Conservation (phyloP, 371 early-diverging fungal species). For the Lichtheimia ornata region DNA sequence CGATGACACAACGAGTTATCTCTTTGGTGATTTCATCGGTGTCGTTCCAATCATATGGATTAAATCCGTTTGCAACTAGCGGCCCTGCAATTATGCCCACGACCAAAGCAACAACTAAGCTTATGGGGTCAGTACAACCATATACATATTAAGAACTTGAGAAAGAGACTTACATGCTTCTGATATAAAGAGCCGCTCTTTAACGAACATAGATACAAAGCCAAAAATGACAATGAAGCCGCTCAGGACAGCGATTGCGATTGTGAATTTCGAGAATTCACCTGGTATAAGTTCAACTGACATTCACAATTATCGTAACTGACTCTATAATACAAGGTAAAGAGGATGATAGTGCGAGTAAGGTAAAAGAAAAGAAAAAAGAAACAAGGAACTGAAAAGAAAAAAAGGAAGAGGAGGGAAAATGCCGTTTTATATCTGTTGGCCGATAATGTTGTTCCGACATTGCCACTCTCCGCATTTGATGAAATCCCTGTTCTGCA, state of each 20-base stretch:
- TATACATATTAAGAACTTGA: background rate
- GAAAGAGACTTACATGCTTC: slow-evolving; percentile 76
- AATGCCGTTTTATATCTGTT: background rate
- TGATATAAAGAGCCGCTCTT: slow-evolving; percentile 88
- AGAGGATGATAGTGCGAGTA: background rate
- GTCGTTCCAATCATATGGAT: slow-evolving; percentile 58
- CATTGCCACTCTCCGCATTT: too few species aligned
- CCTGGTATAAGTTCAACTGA: slow-evolving; percentile 42
- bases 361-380: background rate
- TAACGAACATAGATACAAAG: slow-evolving; percentile 87
- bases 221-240: slow-evolving; percentile 88
- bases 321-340: slow-evolving; percentile 1
- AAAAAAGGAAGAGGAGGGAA: background rate
- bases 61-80: slow-evolving; percentile 60
- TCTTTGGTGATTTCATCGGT: slow-evolving; percentile 62
- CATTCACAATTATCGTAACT: slow-evolving; percentile 8
- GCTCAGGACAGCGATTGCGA: slow-evolving; percentile 66
- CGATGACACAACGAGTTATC: slow-evolving; percentile 77
- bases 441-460: too few species aligned
- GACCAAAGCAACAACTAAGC: slow-evolving; percentile 76
- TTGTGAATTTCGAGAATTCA: slow-evolving; percentile 51
- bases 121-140: background rate
- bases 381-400: slow-evolving; percentile 6
- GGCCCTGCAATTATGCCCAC: slow-evolving; percentile 91
- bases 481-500: too few species aligned